Conservation (phyloP, 2,329 filamentous ascomycete genomes). For the Pleoardoris graminearum region DNA sequence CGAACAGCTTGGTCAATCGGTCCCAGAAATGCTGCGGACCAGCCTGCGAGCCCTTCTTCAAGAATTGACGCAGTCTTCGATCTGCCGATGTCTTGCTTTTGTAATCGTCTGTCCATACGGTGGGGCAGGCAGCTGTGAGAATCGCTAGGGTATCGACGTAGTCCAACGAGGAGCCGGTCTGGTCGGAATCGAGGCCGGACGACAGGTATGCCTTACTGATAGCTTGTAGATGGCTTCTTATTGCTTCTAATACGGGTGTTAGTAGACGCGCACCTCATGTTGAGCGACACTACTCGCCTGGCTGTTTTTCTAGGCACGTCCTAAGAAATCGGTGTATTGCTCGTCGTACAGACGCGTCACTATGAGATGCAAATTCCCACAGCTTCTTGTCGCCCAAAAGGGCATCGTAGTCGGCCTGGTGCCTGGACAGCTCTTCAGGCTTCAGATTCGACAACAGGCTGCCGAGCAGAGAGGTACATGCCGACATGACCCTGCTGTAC, state of each 20-base stretch:
- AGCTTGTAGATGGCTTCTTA: conserved; percentile 52
- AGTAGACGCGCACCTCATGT: background rate
- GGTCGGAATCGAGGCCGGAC: conserved; percentile 72
- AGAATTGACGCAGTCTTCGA: conserved; percentile 68
- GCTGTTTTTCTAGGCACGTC: conserved; percentile 55
- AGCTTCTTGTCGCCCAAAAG: conserved; percentile 66
- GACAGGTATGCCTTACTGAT: conserved; percentile 72
- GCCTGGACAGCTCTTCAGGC: conserved; percentile 61
- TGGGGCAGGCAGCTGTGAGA: conserved; percentile 67
- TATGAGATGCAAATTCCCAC: conserved; percentile 62
- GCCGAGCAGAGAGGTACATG: conserved; percentile 59
- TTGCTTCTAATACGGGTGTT: conserved; percentile 19
- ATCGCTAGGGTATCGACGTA: conserved; percentile 68
- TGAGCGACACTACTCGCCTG: conserved; percentile 27
- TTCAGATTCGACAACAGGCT: conserved; percentile 54
- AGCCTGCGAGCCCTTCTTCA: conserved; percentile 84
- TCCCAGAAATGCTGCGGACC: conserved; percentile 74
- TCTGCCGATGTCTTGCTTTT: conserved; percentile 59
- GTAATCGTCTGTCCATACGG: conserved; percentile 73
- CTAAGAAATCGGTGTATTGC: conserved; percentile 61
- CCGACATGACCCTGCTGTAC: conserved; percentile 75
- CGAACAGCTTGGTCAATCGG: conserved; percentile 65
- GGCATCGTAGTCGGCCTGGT: conserved; percentile 63
- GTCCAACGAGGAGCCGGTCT: conserved; percentile 73
- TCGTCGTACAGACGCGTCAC: conserved; percentile 61